Percentiles rank a stretch among this genome's conserved stretches.
phyloP scores from a whole-genome alignment of 2,329 filamentous ascomycete species.

The Calonectria ilicicola region DNA sequence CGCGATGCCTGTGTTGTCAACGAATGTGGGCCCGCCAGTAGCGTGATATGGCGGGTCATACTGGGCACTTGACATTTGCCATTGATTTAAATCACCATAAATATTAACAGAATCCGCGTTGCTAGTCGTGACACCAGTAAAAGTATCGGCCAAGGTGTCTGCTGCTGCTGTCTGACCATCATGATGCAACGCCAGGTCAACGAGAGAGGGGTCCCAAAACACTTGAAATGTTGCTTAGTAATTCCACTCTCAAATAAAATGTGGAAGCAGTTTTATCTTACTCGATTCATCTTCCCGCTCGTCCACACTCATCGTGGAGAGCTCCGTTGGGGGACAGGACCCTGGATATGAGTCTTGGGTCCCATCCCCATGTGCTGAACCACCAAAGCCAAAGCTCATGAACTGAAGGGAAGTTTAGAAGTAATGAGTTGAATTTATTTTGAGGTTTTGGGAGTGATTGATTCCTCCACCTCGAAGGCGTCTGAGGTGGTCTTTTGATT shows the following conservation, averaged over 20 bases:
- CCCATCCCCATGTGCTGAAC: not conserved
- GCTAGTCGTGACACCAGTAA: not conserved
- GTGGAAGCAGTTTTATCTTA: not conserved
- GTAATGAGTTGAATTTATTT: not conserved
- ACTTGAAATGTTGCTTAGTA: not conserved
- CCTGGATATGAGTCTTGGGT: not conserved
- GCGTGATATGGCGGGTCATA: too few species aligned
- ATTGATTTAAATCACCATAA: not conserved
- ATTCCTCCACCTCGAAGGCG: not conserved
- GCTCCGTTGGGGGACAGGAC: not conserved
- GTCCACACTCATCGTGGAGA: too few species aligned
- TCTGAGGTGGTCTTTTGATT: too few species aligned
- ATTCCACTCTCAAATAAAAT: accelerated
- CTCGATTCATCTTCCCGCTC: not conserved
- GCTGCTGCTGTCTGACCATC: not conserved
- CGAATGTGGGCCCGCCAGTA: not conserved
- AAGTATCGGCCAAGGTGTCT: accelerated
- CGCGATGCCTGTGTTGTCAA: not conserved
- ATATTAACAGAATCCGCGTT: too few species aligned
- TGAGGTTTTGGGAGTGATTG: too few species aligned
- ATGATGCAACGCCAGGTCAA: not conserved
- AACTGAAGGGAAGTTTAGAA: not conserved
- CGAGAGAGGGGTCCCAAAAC: not conserved
- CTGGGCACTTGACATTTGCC: too few species aligned
- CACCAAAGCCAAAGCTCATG: not conserved